Evolutionary conservation across 164 flowering plant genomes (phyloP).

Genomic region (Akebia trifoliata): DNA sequence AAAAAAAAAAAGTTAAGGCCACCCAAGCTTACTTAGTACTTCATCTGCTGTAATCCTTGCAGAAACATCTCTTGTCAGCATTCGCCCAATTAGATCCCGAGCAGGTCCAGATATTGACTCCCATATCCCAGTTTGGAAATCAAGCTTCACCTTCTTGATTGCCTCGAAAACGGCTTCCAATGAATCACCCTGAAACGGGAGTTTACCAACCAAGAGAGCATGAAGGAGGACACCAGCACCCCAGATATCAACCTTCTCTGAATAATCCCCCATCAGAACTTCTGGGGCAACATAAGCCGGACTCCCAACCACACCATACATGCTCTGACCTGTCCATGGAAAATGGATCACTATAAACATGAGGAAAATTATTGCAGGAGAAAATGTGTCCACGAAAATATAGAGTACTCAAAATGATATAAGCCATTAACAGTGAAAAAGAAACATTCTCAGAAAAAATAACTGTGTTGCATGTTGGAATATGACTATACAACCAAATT

Average conservation of each 20-base stretch:
- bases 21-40: slow-evolving; percentile 65
- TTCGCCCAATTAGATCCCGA: slow-evolving; percentile 65
- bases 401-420: background rate
- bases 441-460: background rate
- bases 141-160: slow-evolving; percentile 65
- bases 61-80: slow-evolving; percentile 79
- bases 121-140: slow-evolving; percentile 73
- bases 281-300: slow-evolving; percentile 98
- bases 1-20: background rate
- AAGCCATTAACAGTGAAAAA: background rate
- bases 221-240: slow-evolving; percentile 94
- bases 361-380: background rate
- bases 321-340: slow-evolving; percentile 62
- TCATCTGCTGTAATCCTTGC: slow-evolving; percentile 82
- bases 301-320: slow-evolving; percentile 92
- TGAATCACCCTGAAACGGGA: slow-evolving; percentile 86
- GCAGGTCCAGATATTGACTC: slow-evolving; percentile 82
- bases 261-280: slow-evolving; percentile 72
- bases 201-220: slow-evolving; percentile 71
- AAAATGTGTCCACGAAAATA: background rate
- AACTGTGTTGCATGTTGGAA: background rate
- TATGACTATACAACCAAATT: too few species aligned
- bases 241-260: slow-evolving; percentile 95
- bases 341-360: background rate
- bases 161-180: slow-evolving; percentile 82